These are phyloP conservation scores for Boletus coccyginus DNA, from an alignment of 768 basidiomycete genomes.

Conservation along the genomic window DNA sequence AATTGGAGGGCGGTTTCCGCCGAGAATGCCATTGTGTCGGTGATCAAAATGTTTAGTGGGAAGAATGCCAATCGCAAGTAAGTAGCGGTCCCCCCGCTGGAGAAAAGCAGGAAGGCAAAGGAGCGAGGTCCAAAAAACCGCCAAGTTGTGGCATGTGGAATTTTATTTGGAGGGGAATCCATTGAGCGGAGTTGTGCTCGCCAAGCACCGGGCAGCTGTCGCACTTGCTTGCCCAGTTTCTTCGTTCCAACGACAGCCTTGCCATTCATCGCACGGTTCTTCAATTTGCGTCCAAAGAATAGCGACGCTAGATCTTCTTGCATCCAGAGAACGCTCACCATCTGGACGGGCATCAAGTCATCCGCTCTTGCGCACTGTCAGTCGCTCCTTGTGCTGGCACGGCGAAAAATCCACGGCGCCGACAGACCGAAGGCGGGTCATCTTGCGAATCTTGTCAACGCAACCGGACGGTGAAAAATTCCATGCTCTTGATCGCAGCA, in stretches of 20 bases:
- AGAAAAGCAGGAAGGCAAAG: too few species aligned
- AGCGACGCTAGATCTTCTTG: not conserved
- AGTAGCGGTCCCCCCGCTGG: too few species aligned
- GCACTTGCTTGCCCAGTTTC: too few species aligned
- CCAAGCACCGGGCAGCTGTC: not conserved
- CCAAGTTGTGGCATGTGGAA: slow-evolving; percentile 11
- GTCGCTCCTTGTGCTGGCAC: not conserved
- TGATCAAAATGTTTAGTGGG: not conserved
- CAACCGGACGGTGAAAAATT: slow-evolving; percentile 28
- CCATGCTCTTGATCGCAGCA: slow-evolving; percentile 20
- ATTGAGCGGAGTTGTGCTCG: slow-evolving; percentile 20
- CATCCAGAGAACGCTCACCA: slow-evolving; percentile 3
- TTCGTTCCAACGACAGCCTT: not conserved
- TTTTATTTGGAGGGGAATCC: slow-evolving; percentile 7
- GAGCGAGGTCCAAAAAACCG: too few species aligned
- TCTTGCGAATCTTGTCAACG: slow-evolving; percentile 11
- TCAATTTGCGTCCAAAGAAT: not conserved
- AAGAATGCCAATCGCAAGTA: not conserved
- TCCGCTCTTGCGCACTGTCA: not conserved
- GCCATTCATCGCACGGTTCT: slow-evolving; percentile 10
- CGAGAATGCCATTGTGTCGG: not conserved
- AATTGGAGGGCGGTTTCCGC: not conserved
- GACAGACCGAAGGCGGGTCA: not conserved
- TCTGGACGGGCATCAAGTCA: slow-evolving; percentile 9
- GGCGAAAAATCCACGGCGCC: slow-evolving; percentile 6